Conservation (phyloP, 257 asterid species). For the Solanum paucissectum region DNA sequence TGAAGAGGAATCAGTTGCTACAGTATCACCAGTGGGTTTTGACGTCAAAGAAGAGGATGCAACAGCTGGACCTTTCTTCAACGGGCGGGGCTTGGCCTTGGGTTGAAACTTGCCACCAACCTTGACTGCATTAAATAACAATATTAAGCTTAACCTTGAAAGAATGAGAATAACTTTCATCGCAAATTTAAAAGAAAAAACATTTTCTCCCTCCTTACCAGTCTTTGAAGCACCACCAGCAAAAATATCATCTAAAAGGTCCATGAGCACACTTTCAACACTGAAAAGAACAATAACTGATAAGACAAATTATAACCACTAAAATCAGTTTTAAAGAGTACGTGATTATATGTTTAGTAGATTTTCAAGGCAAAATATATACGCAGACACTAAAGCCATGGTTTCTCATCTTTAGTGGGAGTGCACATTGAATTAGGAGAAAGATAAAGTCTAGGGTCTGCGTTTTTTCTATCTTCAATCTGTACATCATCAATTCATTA, state of each 20-base stretch:
- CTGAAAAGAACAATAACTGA: not conserved
- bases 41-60: constrained; percentile 23
- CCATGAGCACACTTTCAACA: constrained; percentile 14
- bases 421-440: not conserved
- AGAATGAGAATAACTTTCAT: not conserved
- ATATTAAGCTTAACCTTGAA: not conserved
- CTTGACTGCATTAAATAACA: constrained; percentile 26
- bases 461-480: not conserved
- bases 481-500: not conserved
- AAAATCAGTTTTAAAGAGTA: not conserved
- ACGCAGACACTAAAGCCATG: not conserved
- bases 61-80: constrained; percentile 23
- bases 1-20: not conserved
- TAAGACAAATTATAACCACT: not conserved
- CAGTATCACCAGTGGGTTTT: constrained; percentile 14
- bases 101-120: constrained; percentile 57
- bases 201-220: constrained; percentile 16
- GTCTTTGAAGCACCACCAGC: constrained; percentile 26
- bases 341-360: not conserved
- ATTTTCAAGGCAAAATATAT: not conserved
- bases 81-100: constrained; percentile 33
- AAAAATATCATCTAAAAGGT: constrained; percentile 35
- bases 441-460: not conserved
- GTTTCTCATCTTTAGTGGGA: not conserved
- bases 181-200: not conserved